phyloP scores from a whole-genome alignment of 139 green algal genomes.

The Chlamydomonas schloesseri region DNA sequence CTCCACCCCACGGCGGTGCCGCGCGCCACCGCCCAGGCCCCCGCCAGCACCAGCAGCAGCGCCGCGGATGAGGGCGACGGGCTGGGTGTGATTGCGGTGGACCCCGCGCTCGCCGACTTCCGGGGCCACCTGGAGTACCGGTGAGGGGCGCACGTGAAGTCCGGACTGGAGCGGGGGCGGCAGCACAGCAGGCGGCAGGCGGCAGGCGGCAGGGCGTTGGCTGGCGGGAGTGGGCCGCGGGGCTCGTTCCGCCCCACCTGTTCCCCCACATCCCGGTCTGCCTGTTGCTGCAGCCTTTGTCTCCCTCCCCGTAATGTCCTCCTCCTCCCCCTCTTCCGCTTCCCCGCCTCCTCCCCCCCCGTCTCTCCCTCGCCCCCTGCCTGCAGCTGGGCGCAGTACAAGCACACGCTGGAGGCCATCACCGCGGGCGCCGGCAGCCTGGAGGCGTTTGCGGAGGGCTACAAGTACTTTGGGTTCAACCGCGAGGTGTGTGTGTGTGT shows the following conservation, averaged over 20 bases:
- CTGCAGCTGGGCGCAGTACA: constrained; percentile 2
- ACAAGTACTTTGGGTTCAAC: constrained; percentile 85
- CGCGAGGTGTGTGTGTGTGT: constrained; percentile 28
- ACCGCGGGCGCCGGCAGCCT: not conserved
- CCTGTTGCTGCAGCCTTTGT: no score
- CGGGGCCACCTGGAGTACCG: constrained; percentile 86
- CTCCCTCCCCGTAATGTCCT: not conserved
- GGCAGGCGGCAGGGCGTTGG: no score
- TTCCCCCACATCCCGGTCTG: no score
- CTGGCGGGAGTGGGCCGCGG: no score
- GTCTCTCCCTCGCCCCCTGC: not conserved
- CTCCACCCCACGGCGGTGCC: no score
- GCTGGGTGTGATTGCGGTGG: constrained; percentile 46
- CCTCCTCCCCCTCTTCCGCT: not conserved
- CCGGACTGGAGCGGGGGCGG: no score
- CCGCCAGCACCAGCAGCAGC: no score
- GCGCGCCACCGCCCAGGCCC: no score
- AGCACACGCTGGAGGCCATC: not conserved
- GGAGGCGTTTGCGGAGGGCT: constrained; percentile 62
- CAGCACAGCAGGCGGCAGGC: no score
- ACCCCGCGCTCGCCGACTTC: constrained; percentile 73
- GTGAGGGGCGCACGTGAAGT: no score
- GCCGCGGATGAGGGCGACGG: not conserved
- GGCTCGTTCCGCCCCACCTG: no score
- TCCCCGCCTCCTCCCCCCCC: not conserved